Base-by-base conservation (phyloP, 208 protist species). In the Strigomonas culicis region DNA sequence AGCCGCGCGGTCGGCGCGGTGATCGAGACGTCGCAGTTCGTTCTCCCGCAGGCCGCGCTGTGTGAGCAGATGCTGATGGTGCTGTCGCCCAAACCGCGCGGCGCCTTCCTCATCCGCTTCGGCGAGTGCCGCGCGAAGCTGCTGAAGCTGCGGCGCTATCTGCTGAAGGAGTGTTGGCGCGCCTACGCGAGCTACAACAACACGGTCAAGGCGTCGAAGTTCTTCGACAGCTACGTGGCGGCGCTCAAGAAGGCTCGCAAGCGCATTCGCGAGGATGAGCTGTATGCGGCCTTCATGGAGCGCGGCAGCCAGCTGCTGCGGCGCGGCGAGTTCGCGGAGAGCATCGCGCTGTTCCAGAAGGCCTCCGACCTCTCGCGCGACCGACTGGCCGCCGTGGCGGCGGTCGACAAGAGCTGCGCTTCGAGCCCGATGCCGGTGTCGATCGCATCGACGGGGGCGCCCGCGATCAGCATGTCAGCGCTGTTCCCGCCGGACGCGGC, bases 61-160 rank as follows among this genome's bases (percentile, higher is more conserved):
- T 95, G 86, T 52, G 86, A 92, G 65, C 78, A 93, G 71, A 82
- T 86, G 71, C 62, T 95, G 43, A 47, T 70, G 44, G 73, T 90
- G 27, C 32, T 90, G 28, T 74, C 75, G 0, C 79, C 83, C 4
- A 67, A 63, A 8, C 70, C 72, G 24, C 71, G 77, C 2, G 63
- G 72, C 3, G 65, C 70, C 36, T 77, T 82, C 59, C 70, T 93
- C 39, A 66, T 88, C 15, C 89, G 89, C 70, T 90, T 89, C 52
- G 77, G 74, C 17, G 74, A 83, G n/a, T 68, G 70, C 11, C 78
- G 83, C 13, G 52, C 67, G 39, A 80, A 80, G 58, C 72, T 93
- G 59, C 71, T 92, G 51, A 68, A 67, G 25, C 75, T 77, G 0
- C 78, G 79, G 32, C 66, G 83, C 15, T 79, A 84, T 43, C 66